These are phyloP conservation scores for Nepenthes alata DNA, from an alignment of 179 eudicot genomes.

Conservation along the genomic window DNA sequence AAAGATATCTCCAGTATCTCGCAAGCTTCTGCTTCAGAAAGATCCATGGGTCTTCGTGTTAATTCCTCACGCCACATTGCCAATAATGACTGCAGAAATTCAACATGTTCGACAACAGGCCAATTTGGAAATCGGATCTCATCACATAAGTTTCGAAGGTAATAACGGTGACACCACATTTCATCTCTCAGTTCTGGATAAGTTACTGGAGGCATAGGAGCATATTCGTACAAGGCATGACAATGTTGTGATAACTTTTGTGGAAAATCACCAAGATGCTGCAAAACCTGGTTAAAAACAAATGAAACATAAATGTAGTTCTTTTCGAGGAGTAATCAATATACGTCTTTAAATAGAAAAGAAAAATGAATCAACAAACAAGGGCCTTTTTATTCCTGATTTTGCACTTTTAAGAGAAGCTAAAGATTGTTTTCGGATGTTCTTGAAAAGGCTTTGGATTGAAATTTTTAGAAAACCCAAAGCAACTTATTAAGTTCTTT, in stretches of 20 bases:
- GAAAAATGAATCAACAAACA: background rate
- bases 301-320: background rate
- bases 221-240: slow-evolving; percentile 90
- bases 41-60: slow-evolving; percentile 98
- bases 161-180: slow-evolving; percentile 99
- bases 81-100: slow-evolving; percentile 86
- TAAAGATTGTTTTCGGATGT: no score
- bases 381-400: background rate
- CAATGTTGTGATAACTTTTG: slow-evolving; percentile 96
- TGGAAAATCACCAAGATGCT: slow-evolving; percentile 98
- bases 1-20: slow-evolving; percentile 82
- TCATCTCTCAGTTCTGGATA: slow-evolving; percentile 93
- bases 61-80: slow-evolving; percentile 99
- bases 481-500: no score
- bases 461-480: no score
- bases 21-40: slow-evolving; percentile 98
- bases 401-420: no score
- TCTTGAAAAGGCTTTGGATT: no score
- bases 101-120: slow-evolving; percentile 99
- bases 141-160: slow-evolving; percentile 94
- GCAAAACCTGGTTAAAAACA: slow-evolving; percentile 56
- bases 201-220: slow-evolving; percentile 99
- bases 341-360: background rate
- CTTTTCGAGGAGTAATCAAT: background rate
- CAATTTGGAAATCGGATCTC: slow-evolving; percentile 96